A percentile compares a stretch with the other conserved stretches of the same genome.
Conservation (phyloP, 768 basidiomycete species). For the Naganishia randhawae region DNA sequence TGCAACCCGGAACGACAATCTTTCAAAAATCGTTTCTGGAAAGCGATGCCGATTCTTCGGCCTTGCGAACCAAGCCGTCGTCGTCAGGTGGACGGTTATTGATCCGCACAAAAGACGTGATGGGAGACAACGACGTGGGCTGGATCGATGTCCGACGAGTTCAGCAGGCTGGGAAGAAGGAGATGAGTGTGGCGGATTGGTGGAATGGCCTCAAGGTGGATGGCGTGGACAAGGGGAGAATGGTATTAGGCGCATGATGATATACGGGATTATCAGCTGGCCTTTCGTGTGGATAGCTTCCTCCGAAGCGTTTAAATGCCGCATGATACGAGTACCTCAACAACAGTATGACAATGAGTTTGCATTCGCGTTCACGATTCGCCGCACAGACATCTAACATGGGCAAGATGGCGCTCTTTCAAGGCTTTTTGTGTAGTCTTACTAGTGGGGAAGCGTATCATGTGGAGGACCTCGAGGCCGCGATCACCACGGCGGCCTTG, state of each 20-base stretch:
- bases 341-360: too few species aligned
- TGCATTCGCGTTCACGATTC: too few species aligned
- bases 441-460: too few species aligned
- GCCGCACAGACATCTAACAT: too few species aligned
- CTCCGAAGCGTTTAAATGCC: too few species aligned
- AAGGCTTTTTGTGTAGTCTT: too few species aligned
- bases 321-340: too few species aligned
- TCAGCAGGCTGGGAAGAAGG: constrained; percentile 61
- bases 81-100: background rate
- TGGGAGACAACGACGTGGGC: constrained; percentile 47
- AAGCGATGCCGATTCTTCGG: background rate
- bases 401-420: too few species aligned
- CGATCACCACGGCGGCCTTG: too few species aligned
- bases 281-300: too few species aligned
- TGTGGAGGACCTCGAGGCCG: too few species aligned
- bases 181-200: constrained; percentile 64
- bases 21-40: constrained; percentile 25
- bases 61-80: background rate
- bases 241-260: constrained; percentile 19
- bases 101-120: background rate
- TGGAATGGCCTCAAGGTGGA: constrained; percentile 65
- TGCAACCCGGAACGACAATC: constrained; percentile 42
- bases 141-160: constrained; percentile 59
- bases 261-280: too few species aligned
- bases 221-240: constrained; percentile 5